A percentile compares a stretch with the other conserved stretches of the same genome.
phyloP scores from a whole-genome alignment of 2,329 filamentous ascomycete genomes.

The Ceratocystiopsis brevicomis region DNA sequence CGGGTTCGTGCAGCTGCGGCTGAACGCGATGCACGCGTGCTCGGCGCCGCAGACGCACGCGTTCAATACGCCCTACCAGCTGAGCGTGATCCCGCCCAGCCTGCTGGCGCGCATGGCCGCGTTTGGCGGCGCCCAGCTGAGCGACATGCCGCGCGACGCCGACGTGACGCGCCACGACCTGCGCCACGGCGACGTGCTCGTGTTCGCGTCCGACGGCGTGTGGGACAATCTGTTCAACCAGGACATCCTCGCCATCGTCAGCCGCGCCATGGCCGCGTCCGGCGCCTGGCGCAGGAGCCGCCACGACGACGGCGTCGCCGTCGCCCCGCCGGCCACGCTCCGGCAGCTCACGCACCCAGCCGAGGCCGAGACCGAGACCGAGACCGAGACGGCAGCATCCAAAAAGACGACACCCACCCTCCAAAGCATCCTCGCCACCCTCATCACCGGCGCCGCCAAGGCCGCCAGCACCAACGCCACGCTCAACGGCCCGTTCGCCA shows the following conservation, averaged over 20 bases:
- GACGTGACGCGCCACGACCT: constrained; percentile 59
- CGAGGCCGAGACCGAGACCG: constrained; percentile 13
- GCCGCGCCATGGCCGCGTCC: constrained; percentile 50
- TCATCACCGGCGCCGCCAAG: constrained; percentile 69
- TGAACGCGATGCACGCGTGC: constrained; percentile 67
- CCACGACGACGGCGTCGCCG: constrained; percentile 36
- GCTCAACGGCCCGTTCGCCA: constrained; percentile 81
- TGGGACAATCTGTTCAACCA: constrained; percentile 92
- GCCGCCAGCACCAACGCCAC: constrained; percentile 63
- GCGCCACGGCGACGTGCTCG: constrained; percentile 78
- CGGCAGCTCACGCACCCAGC: constrained; percentile 12
- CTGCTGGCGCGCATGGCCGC: constrained; percentile 63
- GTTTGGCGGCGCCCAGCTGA: constrained; percentile 66
- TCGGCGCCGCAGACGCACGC: constrained; percentile 83
- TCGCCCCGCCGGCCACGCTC: constrained; percentile 32
- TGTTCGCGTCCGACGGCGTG: constrained; percentile 87
- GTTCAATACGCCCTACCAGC: constrained; percentile 94
- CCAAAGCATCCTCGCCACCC: constrained; percentile 60
- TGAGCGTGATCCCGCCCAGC: constrained; percentile 67
- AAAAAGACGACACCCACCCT: constrained; percentile 26
- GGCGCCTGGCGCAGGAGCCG: constrained; percentile 53
- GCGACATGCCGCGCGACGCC: constrained; percentile 70
- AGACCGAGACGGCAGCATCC: constrained; percentile 12
- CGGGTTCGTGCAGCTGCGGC: constrained; percentile 70
- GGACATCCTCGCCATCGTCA: constrained; percentile 68